Percentiles rank a stretch among this genome's conserved stretches.
These are phyloP conservation scores for Suillus subalutaceus DNA, from an alignment of 768 basidiomycete genomes.

Conservation along the genomic window DNA sequence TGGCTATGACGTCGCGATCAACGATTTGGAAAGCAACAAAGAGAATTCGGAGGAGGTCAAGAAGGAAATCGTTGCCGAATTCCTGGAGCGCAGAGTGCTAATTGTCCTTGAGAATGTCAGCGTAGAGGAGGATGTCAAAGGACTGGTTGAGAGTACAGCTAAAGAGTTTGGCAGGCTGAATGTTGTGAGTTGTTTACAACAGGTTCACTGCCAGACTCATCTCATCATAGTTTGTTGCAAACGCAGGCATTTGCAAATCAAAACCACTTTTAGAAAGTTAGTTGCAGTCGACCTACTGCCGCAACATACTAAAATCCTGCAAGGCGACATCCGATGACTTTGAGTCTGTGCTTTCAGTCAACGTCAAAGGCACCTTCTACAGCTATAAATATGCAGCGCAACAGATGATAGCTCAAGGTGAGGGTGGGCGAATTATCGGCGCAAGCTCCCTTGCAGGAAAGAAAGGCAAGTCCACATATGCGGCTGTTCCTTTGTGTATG, in stretches of 20 bases:
- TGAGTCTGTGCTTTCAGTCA: conserved; percentile 39
- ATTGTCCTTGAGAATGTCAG: conserved; percentile 29
- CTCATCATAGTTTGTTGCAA: conserved; percentile 20
- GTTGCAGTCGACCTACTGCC: conserved; percentile 10
- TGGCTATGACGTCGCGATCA: conserved; percentile 39
- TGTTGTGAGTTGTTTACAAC: conserved; percentile 31
- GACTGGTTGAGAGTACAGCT: conserved; percentile 30
- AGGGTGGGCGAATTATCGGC: conserved; percentile 46
- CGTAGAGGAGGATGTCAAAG: conserved; percentile 32
- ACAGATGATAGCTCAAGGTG: conserved; percentile 47
- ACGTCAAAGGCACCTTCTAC: conserved; percentile 43
- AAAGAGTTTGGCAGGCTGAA: conserved; percentile 33
- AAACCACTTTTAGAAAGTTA: conserved; percentile 18
- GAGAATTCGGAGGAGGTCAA: conserved; percentile 16
- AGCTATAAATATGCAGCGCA: conserved; percentile 46
- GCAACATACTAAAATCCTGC: background rate
- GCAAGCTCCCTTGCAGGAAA: conserved; percentile 40
- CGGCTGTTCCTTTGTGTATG: background rate
- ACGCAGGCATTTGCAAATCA: conserved; percentile 23
- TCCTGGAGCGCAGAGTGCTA: conserved; percentile 16
- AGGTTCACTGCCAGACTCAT: background rate
- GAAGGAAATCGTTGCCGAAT: conserved; percentile 18
- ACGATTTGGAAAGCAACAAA: conserved; percentile 33
- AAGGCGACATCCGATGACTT: conserved; percentile 38
- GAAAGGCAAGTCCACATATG: conserved; percentile 19